These are phyloP conservation scores for Pseudocercospora pini-densiflorae DNA, from an alignment of 2,329 filamentous ascomycete genomes.

Conservation along the genomic window DNA sequence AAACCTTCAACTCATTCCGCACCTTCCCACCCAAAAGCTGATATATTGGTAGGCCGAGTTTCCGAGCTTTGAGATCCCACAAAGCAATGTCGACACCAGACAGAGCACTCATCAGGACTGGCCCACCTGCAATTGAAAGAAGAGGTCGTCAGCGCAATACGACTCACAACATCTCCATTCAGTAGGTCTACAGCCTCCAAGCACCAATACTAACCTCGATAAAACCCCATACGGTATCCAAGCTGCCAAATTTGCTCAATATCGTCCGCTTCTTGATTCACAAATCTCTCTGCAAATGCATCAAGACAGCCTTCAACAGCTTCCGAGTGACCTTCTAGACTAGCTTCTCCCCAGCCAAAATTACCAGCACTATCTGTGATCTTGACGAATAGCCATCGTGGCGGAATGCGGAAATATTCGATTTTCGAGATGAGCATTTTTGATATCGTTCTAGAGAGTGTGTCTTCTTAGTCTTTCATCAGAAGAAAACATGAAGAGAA, in stretches of 20 bases:
- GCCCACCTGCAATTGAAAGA: slow-evolving; percentile 48
- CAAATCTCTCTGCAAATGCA: slow-evolving; percentile 65
- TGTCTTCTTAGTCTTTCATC: too few relatives aligned
- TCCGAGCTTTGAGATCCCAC: slow-evolving; percentile 75
- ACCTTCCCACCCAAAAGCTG: slow-evolving; percentile 77
- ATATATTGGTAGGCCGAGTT: slow-evolving; percentile 70
- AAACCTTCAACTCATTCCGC: slow-evolving; percentile 70
- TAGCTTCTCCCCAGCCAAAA: slow-evolving; percentile 56
- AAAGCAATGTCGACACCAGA: slow-evolving; percentile 79
- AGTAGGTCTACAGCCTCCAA: too few relatives aligned
- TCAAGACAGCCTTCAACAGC: slow-evolving; percentile 76
- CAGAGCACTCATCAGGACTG: slow-evolving; percentile 79
- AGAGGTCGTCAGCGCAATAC: too few relatives aligned
- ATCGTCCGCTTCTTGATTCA: slow-evolving; percentile 72
- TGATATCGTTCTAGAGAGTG: too few relatives aligned
- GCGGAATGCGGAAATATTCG: slow-evolving; percentile 75
- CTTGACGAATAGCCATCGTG: slow-evolving; percentile 79
- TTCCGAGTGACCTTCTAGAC: slow-evolving; percentile 73
- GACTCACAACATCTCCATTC: too few relatives aligned
- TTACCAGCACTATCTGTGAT: slow-evolving; percentile 68
- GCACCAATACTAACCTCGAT: slow-evolving; percentile 57
- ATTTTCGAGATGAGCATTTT: slow-evolving; percentile 63
- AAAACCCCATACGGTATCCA: slow-evolving; percentile 71
- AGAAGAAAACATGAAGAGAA: too few relatives aligned
- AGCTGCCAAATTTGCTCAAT: slow-evolving; percentile 83